Evolutionary conservation across 1,139 yeast genomes (phyloP), one percentile per base, ranked within the genome.

Genomic region (Hansenula lynferdii): DNA sequence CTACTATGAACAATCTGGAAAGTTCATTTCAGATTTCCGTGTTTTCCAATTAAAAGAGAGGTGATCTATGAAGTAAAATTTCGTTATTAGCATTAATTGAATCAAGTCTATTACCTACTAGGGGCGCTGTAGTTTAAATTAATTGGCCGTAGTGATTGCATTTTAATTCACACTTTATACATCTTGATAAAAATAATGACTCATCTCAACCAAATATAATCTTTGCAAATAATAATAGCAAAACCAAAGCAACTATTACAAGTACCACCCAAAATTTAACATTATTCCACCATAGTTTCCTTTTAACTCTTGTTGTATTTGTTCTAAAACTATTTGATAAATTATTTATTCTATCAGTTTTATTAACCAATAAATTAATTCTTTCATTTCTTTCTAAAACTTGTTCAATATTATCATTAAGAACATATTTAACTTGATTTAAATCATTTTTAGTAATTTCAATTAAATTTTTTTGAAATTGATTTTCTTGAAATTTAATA

Each of bases 351-450:
- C 80, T 66, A 50, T 84, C 89, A 2, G 96, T 86, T 56, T 87
- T 87, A 55, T 80, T 82, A n/a, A 86, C 92, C 46, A 86, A 67
- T 36, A 75, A 58, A 47, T 75, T 75, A 42, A 86, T 77, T 44
- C 85, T 73, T 51, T 86, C 95, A 3, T 94, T 95, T 39, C 96
- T 70, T 53, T 77, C 80, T 52, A 86, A 64, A 5, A 86, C 64
- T 51, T 73, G 75, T 47, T 75, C 80, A 40, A 80, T 76, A 49
- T 79, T 80, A 40, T 77, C 81, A 50, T 75, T 70, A 81, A 80
- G 73, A 36, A 80, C 57, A 32, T 67, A 68, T 29, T 47, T 50
- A 4, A 54, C 44, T 16, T 54, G 50, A 16, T 44, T 40, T 14
- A 56, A 35, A 21, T 56, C 57, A 14, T 41, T 40, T 26, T 47